Conservation (phyloP, 148 eudicot species). For the Vaccinium macrocarpon region DNA sequence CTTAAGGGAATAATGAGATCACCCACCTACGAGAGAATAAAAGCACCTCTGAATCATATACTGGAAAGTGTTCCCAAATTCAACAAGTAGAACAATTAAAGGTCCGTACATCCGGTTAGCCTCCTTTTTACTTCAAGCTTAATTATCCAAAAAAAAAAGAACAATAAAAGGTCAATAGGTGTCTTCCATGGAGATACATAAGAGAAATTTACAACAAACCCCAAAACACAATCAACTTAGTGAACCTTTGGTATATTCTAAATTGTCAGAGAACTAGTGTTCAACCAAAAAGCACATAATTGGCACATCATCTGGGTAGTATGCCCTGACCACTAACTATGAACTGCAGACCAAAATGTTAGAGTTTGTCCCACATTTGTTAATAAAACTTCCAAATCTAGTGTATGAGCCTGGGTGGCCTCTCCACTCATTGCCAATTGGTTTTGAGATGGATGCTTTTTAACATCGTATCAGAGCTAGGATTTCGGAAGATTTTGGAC, state of each 20-base stretch:
- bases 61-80: constrained; percentile 8
- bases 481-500: no score
- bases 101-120: no score
- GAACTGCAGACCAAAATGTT: constrained; percentile 4
- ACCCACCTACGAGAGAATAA: constrained; percentile 58
- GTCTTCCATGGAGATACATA: background rate
- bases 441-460: no score
- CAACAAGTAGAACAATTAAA: background rate
- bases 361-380: no score
- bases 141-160: no score
- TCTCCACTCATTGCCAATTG: no score
- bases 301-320: background rate
- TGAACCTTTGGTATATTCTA: background rate
- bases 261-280: background rate
- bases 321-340: constrained; percentile 5
- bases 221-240: background rate
- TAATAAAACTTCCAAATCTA: no score
- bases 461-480: no score
- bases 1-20: constrained; percentile 91
- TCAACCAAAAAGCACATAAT: background rate
- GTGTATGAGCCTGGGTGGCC: no score
- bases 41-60: background rate
- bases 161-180: constrained; percentile 4
- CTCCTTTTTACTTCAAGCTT: no score
- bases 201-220: background rate